Base-by-base conservation (phyloP, 441 rosid genomes). In the Hypseocharis bilobata region DNA sequence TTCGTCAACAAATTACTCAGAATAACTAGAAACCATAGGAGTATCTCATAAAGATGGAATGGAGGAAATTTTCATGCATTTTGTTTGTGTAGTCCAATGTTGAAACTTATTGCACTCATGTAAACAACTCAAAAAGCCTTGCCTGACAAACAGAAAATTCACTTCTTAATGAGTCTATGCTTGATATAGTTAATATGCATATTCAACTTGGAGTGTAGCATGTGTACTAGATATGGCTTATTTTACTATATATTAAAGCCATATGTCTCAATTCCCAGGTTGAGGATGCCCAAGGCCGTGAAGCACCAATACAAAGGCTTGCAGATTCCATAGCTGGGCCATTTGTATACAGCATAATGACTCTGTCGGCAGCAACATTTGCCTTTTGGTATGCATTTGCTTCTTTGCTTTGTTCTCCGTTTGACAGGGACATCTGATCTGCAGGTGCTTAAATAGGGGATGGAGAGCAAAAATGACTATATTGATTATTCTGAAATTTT, bases 241-340 rank as follows among this genome's bases (percentile, higher is more conserved):
- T 63, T 73, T 28, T 63, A 26, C 36, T 22, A 25, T 29, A 17
- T 55, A 25, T 47, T 60, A 2, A 28, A 60, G 27, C 30, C 56
- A 38, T 55, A 14, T 65, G 65, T 34, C 77, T 45, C 17, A 64
- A 72, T 20, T 65, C 80, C 70, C 76, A 88, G 98, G 94, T 90
- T 76, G 95, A 93, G 84, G 95, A 88, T 71, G 97, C 98, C 66
- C 95, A 93, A 80, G 96, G 96, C 47, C 84, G 74, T 78, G 97
- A 89, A 78, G 96, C 97, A 42, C 96, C 97, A 67, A 83, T 90
- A 66, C 97, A 92, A 76, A 80, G 96, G 77, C 86, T 93, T 71
- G 98, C 95, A 70, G 98, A 90, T 75, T 82, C 88, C 13, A 87
- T 93, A 74, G 96, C 98, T 60, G 97, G 98, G 62, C 98, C 97